Evolutionary conservation across 1,284 basidiomycete species (phyloP), one percentile per base, ranked within the genome.

Genomic region (Microstroma glucosiphilum): DNA sequence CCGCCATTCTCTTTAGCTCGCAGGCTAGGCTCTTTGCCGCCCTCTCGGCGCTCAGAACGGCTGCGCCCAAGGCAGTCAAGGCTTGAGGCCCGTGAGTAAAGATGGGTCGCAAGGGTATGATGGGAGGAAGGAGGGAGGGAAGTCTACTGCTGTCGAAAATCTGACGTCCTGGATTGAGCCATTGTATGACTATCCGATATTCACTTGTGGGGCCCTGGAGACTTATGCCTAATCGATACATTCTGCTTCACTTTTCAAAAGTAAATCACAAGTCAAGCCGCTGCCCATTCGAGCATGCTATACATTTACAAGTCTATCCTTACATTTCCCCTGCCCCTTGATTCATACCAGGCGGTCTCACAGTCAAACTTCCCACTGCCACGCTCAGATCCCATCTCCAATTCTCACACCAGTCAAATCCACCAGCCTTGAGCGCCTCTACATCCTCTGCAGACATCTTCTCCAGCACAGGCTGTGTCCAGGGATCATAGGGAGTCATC

Each of bases 11-110:
- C n/a, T 79, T 79, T 49, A 67, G 70, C 23, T 68, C 66, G 51
- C 78, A 79, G 70, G 77, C 78, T 64, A 69, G 72, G 57, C 71
- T 78, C 17, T 78, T 73, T 58, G 65, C 61, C 41, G 57, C 70
- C 6, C n/a, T 58, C 2, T 21, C 15, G 26, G 54, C 54, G 2
- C 25, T 56, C 21, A 54, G 51, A 21, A 54, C 21, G 6, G 51
- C 51, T 19, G 21, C 51, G 21, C 19, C 19, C 21, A 25, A 19
- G 15, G 43, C 43, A 17, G 43, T 48, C 43, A 48, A 48, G 43
- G 43, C 43, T 21, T 48, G 43, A 48, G 15, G 6, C 6, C 17
- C 3, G 43, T 17, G 43, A 21, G n/a, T n/a, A 17, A 48, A 21
- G 43, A 12, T 21, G 43, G n/a, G 43, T 48, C 30, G 9, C 4